Evolutionary conservation across 345 rosid genomes (phyloP), one percentile per base, ranked within the genome.

Genomic region (Ricinus communis): DNA sequence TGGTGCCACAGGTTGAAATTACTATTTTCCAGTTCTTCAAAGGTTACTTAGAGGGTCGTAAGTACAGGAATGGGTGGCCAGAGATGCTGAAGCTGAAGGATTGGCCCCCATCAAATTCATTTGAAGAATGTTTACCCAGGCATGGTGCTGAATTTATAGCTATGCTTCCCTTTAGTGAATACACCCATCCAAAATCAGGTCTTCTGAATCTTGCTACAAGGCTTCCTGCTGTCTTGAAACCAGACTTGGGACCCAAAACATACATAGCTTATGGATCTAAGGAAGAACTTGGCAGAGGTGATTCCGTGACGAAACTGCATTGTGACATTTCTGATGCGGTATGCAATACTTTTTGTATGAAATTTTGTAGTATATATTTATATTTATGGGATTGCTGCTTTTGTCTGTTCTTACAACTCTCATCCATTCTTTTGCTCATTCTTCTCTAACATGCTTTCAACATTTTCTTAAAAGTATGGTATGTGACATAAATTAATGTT

Each of bases 191-290:
- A 65, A 75, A 71, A 25, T 75, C 80, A 3, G 89, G 91, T 38
- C 15, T 76, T 49, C 58, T 85, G 61, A 87, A 87, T 68, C 83
- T 87, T 52, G 87, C 89, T 36, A 77, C 85, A 14, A 79, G 70
- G 71, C 81, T 87, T 69, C 91, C 91, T 47, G 68, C 70, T 22
- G 72, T 24, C 27, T 68, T 87, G 79, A 87, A 79, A 74, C 91
- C 91, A 19, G 91, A 87, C 56, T 63, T 87, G 86, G 91, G 91
- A 50, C 89, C 91, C 25, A 87, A 87, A 77, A 79, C 86, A 19
- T 87, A 85, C 73, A 87, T 87, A 28, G 91, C 86, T 8, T 85
- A 87, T 70, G 87, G 87, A 28, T 54, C 67, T 72, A 27, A 51
- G 6, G 63, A 74, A 68, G 87, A 85, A 77, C 91, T 85, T 71